Percentiles rank a stretch among this genome's conserved stretches.
These are phyloP conservation scores for Puccinia horiana DNA, from an alignment of 1,284 basidiomycete genomes.

Conservation along the genomic window DNA sequence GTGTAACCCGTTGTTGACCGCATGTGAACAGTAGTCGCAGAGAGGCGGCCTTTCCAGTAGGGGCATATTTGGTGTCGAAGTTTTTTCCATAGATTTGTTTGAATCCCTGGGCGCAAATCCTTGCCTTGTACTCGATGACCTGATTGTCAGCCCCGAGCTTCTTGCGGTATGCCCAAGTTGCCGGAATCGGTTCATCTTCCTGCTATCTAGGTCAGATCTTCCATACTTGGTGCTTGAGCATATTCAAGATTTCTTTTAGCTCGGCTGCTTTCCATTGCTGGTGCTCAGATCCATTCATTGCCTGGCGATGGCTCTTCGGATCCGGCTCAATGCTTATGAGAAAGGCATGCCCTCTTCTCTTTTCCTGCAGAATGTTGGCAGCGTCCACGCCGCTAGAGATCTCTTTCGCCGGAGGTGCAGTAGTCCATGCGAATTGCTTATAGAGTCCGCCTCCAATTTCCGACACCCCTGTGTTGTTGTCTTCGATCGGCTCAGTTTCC, in stretches of 20 bases:
- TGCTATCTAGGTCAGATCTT: neutral
- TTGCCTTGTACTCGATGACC: neutral
- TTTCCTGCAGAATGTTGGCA: neutral
- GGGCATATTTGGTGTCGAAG: neutral
- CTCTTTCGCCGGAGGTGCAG: neutral
- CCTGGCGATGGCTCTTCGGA: neutral
- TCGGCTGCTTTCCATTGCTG: neutral
- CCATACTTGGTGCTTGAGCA: neutral
- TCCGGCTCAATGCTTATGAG: neutral
- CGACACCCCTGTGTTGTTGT: too few species aligned
- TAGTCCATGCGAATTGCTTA: neutral
- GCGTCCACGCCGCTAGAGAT: neutral
- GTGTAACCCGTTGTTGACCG: neutral
- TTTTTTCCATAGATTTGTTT: neutral
- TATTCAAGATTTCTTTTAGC: neutral
- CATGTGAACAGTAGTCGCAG: neutral
- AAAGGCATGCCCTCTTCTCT: neutral
- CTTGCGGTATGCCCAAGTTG: neutral
- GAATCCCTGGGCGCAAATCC: neutral
- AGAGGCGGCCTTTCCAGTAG: neutral
- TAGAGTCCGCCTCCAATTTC: too few species aligned
- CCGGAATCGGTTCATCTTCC: neutral
- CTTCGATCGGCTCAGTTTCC: too few species aligned
- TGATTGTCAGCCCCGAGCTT: neutral
- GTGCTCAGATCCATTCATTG: neutral